phyloP scores from a whole-genome alignment of 768 basidiomycete species.

The Coprinopsis strossmayeri region DNA sequence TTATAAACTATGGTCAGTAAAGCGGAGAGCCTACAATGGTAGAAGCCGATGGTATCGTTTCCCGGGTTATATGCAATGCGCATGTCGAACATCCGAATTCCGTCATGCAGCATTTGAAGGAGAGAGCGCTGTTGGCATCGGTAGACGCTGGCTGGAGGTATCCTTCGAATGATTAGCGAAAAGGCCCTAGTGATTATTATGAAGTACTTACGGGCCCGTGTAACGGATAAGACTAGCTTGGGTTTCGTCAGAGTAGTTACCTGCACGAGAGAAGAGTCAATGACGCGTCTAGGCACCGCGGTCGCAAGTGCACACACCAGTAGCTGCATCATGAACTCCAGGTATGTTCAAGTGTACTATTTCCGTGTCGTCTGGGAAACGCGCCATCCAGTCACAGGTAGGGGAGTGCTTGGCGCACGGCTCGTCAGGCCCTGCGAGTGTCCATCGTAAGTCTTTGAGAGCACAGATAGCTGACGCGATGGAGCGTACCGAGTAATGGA shows the following conservation, averaged over 20 bases:
- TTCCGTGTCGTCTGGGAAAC: slow-evolving; percentile 31
- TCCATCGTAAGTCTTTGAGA: neutral
- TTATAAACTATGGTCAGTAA: neutral
- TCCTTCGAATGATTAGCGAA: slow-evolving; percentile 11
- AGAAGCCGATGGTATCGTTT: slow-evolving; percentile 42
- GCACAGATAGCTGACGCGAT: neutral
- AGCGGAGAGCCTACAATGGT: slow-evolving; percentile 30
- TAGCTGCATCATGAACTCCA: slow-evolving; percentile 44
- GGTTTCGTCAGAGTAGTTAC: slow-evolving; percentile 38
- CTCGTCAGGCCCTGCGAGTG: slow-evolving; percentile 25
- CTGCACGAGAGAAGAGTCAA: slow-evolving; percentile 16
- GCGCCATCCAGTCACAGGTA: slow-evolving; percentile 42
- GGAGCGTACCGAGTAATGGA: slow-evolving; percentile 19
- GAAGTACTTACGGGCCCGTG: slow-evolving; percentile 32
- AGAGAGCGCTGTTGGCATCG: slow-evolving; percentile 42
- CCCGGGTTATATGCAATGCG: slow-evolving; percentile 45
- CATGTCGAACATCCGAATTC: slow-evolving; percentile 45
- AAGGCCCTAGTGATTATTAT: neutral
- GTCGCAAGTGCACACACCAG: slow-evolving; percentile 24
- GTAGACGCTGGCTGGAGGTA: slow-evolving; percentile 26
- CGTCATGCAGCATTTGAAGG: slow-evolving; percentile 39
- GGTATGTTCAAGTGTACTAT: slow-evolving; percentile 47
- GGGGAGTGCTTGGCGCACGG: slow-evolving; percentile 25
- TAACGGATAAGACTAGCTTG: slow-evolving; percentile 35
- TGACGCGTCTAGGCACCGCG: neutral